Evolutionary conservation across 78 protist species (phyloP).

Genomic region (Blattamonas nauphoetae): DNA sequence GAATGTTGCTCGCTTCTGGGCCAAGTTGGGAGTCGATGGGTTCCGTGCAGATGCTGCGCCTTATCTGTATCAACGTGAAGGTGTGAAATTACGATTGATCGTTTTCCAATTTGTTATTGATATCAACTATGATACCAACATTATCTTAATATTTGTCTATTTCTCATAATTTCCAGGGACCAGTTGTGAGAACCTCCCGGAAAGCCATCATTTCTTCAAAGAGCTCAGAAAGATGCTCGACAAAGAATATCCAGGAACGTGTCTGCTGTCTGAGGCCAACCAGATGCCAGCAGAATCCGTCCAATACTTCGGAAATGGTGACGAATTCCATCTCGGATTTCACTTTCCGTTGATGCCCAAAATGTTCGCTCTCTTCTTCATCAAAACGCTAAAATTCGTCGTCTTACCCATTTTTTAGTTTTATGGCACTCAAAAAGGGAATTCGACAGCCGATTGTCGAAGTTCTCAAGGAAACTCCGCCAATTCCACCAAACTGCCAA

Average conservation of each 20-base stretch:
- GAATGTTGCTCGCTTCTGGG: conserved; percentile 52
- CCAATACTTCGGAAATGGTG: conserved; percentile 50
- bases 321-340: conserved; percentile 63
- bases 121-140: no score
- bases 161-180: conserved; percentile 64
- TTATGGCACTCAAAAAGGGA: not conserved
- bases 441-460: not conserved
- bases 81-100: no score
- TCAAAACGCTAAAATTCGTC: not conserved
- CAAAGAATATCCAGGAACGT: conserved; percentile 30
- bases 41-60: conserved; percentile 71
- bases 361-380: conserved; percentile 37
- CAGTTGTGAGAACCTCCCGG: conserved; percentile 61
- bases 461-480: not conserved
- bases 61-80: conserved; percentile 36
- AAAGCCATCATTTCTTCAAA: conserved; percentile 56
- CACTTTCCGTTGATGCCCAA: conserved; percentile 72
- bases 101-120: no score
- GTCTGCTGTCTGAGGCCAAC: conserved; percentile 60
- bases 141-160: no score
- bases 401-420: no score
- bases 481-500: not conserved
- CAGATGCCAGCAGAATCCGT: conserved; percentile 53
- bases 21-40: conserved; percentile 61
- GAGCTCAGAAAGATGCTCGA: conserved; percentile 45